Conservation (phyloP, 306 rosid species). For the Medicago lupulina region DNA sequence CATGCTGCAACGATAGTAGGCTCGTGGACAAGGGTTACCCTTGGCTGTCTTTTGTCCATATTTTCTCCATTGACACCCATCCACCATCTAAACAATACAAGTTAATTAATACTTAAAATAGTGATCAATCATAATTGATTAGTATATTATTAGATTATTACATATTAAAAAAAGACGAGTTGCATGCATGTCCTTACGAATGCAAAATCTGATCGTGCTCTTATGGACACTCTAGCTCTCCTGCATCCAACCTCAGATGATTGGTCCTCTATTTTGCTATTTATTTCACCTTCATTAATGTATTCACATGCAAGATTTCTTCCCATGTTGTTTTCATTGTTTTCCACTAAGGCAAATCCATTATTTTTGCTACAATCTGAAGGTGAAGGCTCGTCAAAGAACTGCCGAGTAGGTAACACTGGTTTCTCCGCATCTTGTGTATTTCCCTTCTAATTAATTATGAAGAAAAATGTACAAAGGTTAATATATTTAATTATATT, state of each 20-base stretch:
- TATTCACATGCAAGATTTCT: slow-evolving; percentile 27
- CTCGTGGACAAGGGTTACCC: slow-evolving; percentile 59
- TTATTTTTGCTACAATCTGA: slow-evolving; percentile 40
- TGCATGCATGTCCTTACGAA: slow-evolving; percentile 31
- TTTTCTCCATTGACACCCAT: slow-evolving; percentile 68
- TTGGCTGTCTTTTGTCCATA: slow-evolving; percentile 61
- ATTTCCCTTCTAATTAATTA: slow-evolving; percentile 34
- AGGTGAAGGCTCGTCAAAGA: slow-evolving; percentile 39
- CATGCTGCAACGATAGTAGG: slow-evolving; percentile 61
- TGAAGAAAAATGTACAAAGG: neutral
- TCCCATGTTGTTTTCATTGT: neutral
- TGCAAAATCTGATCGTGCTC: slow-evolving; percentile 53
- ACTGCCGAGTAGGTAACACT: slow-evolving; percentile 34
- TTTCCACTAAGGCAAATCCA: slow-evolving; percentile 17
- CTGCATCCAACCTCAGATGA: slow-evolving; percentile 26
- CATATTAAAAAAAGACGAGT: neutral
- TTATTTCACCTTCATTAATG: slow-evolving; percentile 22
- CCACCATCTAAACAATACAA: slow-evolving; percentile 45
- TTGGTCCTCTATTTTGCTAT: slow-evolving; percentile 42
- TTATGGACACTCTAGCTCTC: slow-evolving; percentile 58
- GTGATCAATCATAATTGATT: neutral
- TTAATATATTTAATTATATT: neutral
- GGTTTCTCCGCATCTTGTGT: slow-evolving; percentile 29
- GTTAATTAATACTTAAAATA: neutral
- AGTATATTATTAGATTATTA: neutral